These are phyloP conservation scores for Smithsoniella earleae DNA, from an alignment of 163 green algal genomes.

Conservation along the genomic window DNA sequence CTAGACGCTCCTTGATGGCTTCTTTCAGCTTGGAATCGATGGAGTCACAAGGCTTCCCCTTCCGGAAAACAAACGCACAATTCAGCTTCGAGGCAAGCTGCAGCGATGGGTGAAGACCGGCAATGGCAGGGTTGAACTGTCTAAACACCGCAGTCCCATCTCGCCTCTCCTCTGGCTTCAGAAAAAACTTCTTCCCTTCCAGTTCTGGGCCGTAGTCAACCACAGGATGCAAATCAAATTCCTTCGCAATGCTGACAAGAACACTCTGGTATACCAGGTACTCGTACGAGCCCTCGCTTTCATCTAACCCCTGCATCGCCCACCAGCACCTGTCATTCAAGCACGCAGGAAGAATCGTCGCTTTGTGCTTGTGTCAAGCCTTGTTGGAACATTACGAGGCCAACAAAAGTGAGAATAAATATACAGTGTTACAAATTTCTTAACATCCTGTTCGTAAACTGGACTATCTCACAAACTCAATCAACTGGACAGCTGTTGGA, in stretches of 20 bases:
- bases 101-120: conserved; percentile 1
- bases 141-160: not conserved
- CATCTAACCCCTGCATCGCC: conserved; percentile 36
- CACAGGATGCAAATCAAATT: conserved; percentile 54
- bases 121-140: not conserved
- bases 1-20: no score
- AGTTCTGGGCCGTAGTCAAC: conserved; percentile 3
- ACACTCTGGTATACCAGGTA: conserved; percentile 66
- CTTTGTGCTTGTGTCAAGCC: no score
- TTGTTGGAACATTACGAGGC: no score
- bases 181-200: not conserved
- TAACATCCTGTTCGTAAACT: no score
- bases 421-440: no score
- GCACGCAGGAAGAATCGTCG: no score
- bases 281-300: conserved; percentile 55
- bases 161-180: not conserved
- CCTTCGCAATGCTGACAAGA: conserved; percentile 47
- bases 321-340: no score
- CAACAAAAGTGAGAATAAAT: no score
- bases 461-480: no score
- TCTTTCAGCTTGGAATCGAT: no score
- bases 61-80: conserved; percentile 25
- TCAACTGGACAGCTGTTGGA: no score
- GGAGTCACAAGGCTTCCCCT: conserved; percentile 15
- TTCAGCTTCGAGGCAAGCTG: not conserved